Percentiles rank a stretch among this genome's conserved stretches.
phyloP scores from a whole-genome alignment of 805 yeast genomes.

The Metschnikowia dekortorum region DNA sequence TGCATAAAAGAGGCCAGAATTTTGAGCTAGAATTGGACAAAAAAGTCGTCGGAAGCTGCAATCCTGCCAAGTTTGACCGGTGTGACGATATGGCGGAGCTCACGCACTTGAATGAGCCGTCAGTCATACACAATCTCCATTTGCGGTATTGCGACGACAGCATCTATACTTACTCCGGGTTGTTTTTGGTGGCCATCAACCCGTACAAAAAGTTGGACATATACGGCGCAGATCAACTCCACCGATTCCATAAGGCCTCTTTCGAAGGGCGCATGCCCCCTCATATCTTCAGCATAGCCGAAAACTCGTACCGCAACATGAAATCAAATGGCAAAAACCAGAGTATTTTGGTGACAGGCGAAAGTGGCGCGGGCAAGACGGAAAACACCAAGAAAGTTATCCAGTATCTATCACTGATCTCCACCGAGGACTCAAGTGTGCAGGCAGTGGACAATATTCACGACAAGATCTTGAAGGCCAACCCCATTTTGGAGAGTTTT shows the following conservation, averaged over 20 bases:
- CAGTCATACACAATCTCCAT: constrained; percentile 82
- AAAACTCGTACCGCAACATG: constrained; percentile 76
- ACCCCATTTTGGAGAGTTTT: constrained; percentile 92
- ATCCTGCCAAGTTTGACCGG: constrained; percentile 85
- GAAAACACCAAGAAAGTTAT: constrained; percentile 94
- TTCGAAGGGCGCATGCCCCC: constrained; percentile 49
- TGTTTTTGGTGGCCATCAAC: constrained; percentile 90
- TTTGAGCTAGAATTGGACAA: constrained; percentile 40
- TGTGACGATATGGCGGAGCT: constrained; percentile 95
- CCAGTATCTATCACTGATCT: constrained; percentile 81
- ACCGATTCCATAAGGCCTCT: constrained; percentile 43
- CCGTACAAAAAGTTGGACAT: constrained; percentile 78
- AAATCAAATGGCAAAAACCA: constrained; percentile 70
- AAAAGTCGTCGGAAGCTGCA: constrained; percentile 55
- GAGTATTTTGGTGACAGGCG: constrained; percentile 95
- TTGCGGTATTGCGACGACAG: constrained; percentile 71
- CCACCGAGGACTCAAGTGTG: constrained; percentile 27
- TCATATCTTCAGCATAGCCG: constrained; percentile 88
- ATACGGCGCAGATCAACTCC: constrained; percentile 57
- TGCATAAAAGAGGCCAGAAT: constrained; percentile 39
- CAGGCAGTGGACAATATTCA: constrained; percentile 50
- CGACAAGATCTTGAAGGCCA: constrained; percentile 82
- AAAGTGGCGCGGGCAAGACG: constrained; percentile 98
- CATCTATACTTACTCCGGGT: constrained; percentile 92
- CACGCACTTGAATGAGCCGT: constrained; percentile 91